A percentile compares a stretch with the other conserved stretches of the same genome.
phyloP scores from a whole-genome alignment of 1,284 basidiomycete species.

The Dichomitus squalens region DNA sequence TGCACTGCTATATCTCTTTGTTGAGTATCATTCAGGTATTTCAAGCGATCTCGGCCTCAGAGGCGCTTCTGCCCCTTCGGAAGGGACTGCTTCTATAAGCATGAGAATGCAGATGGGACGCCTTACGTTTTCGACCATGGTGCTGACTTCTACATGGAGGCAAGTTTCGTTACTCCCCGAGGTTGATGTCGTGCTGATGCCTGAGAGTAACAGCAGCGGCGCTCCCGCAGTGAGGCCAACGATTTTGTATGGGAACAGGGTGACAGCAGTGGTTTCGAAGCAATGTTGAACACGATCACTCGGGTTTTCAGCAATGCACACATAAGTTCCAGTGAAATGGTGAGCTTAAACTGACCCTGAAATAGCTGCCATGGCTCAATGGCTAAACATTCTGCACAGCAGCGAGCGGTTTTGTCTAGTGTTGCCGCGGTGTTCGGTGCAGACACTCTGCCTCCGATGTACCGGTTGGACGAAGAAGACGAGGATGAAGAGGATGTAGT shows the following conservation, averaged over 20 bases:
- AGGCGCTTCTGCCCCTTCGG: slow-evolving; percentile 72
- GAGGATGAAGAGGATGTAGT: slow-evolving; percentile 4
- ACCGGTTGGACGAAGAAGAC: slow-evolving; percentile 5
- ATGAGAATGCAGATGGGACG: slow-evolving; percentile 66
- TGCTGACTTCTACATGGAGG: slow-evolving; percentile 54
- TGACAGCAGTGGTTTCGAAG: slow-evolving; percentile 1
- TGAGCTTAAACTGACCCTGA: background rate
- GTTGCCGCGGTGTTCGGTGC: background rate
- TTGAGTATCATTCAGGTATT: slow-evolving; percentile 50
- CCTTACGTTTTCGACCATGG: slow-evolving; percentile 56
- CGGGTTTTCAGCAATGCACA: slow-evolving; percentile 1
- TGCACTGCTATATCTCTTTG: background rate
- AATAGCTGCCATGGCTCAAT: background rate
- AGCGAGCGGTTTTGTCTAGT: background rate
- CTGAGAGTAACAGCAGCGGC: slow-evolving; percentile 3
- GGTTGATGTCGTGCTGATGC: background rate
- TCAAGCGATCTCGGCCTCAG: slow-evolving; percentile 48
- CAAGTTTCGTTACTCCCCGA: slow-evolving; percentile 15
- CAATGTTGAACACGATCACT: slow-evolving; percentile 8
- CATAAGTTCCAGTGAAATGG: slow-evolving; percentile 5
- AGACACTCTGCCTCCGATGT: slow-evolving; percentile 3
- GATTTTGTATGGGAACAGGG: background rate
- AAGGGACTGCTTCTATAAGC: slow-evolving; percentile 75
- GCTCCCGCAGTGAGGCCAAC: slow-evolving; percentile 1
- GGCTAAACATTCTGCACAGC: background rate